A percentile compares a stretch with the other conserved stretches of the same genome.
Conservation (phyloP, 2,329 filamentous ascomycete genomes). For the Juglanconis oblonga region DNA sequence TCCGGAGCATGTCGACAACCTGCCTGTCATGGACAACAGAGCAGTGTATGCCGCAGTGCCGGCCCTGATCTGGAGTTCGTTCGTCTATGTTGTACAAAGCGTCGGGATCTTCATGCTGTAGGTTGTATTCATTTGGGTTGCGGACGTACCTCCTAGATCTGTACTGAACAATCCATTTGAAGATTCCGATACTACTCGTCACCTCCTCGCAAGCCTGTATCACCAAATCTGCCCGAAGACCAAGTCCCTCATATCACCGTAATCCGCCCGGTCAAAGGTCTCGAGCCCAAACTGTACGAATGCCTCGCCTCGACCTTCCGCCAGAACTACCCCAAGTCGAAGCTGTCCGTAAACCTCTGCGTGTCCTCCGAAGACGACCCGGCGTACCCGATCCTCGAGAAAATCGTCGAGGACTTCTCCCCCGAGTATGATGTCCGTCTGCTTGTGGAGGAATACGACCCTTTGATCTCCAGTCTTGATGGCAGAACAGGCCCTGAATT, state of each 20-base stretch:
- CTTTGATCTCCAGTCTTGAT: constrained; percentile 55
- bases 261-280: constrained; percentile 88
- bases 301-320: constrained; percentile 84
- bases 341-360: constrained; percentile 79
- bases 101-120: constrained; percentile 59
- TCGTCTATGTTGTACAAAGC: constrained; percentile 51
- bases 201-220: constrained; percentile 46
- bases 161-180: neutral
- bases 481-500: constrained; percentile 53
- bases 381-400: constrained; percentile 69
- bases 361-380: constrained; percentile 73
- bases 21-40: constrained; percentile 29
- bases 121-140: neutral
- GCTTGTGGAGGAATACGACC: constrained; percentile 79
- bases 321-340: constrained; percentile 75
- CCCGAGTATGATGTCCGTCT: constrained; percentile 68
- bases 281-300: constrained; percentile 87
- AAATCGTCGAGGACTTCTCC: constrained; percentile 67
- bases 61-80: constrained; percentile 43
- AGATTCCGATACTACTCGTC: constrained; percentile 55
- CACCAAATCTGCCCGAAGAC: constrained; percentile 45
- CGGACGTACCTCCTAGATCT: constrained; percentile 21
- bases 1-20: constrained; percentile 11
- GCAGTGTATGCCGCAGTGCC: constrained; percentile 34
- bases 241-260: constrained; percentile 80